A percentile compares a stretch with the other conserved stretches of the same genome.
These are phyloP conservation scores for Chloris gayana DNA, from an alignment of 176 grass and related monocot species.

Conservation along the genomic window DNA sequence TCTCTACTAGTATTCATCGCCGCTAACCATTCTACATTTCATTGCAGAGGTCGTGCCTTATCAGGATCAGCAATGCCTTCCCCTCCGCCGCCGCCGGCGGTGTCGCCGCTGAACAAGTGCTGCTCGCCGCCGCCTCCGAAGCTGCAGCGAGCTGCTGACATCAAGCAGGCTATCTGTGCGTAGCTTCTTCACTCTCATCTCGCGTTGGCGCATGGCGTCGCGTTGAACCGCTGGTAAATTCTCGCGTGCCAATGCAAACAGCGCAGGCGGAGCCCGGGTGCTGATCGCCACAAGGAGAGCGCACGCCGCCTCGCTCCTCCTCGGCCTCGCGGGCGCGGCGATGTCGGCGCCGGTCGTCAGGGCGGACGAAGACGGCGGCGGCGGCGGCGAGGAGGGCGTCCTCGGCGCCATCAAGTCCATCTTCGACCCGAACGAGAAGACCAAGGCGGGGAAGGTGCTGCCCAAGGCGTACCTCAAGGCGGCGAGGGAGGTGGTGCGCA, in stretches of 20 bases:
- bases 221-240: neutral
- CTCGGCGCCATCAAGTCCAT: conserved; percentile 74
- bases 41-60: neutral
- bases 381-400: conserved; percentile 37
- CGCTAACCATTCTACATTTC: neutral
- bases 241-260: conserved; percentile 45
- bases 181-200: neutral
- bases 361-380: conserved; percentile 44
- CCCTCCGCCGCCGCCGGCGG: conserved; percentile 19
- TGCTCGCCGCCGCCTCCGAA: conserved; percentile 13
- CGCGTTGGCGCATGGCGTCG: neutral
- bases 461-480: conserved; percentile 93
- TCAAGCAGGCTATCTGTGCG: conserved; percentile 29
- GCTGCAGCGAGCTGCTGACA: conserved; percentile 20
- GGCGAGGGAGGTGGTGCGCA: conserved; percentile 89
- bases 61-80: conserved; percentile 15
- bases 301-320: conserved; percentile 38
- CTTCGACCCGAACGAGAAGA: conserved; percentile 85
- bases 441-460: conserved; percentile 75
- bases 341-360: neutral
- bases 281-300: conserved; percentile 45
- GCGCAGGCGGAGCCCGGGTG: conserved; percentile 59
- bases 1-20: neutral
- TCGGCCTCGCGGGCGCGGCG: conserved; percentile 17
- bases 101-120: conserved; percentile 48